Evolutionary conservation across 2,329 filamentous ascomycete genomes (phyloP), one percentile per base, ranked within the genome.

Genomic region (Westerdykella ornata): DNA sequence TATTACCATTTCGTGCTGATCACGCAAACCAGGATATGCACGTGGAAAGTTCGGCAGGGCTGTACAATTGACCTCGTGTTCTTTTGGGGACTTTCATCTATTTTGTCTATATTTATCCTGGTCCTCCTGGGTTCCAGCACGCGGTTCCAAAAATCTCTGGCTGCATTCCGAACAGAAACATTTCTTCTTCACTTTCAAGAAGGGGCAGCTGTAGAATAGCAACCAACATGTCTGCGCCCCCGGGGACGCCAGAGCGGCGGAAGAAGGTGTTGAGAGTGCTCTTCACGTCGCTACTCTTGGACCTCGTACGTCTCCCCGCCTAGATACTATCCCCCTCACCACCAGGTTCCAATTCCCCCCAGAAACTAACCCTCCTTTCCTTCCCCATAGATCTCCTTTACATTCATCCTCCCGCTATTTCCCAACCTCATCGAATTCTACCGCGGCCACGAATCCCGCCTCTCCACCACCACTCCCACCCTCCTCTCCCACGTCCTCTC

Each of bases 351-450:
- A 26, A 26, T 26, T 26, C 8, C 8, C 7, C 12, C 7, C 22
- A 7, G 16, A 15, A 33, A 18, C 34, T 19, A 12, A n/a, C 18
- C 16, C 4, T n/a, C 11, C 6, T n/a, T 17, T 4, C 22, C 8
- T 9, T 26, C 20, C 13, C 19, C 15, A 22, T 49, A 96, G 90
- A 87, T 97, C 59, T 96, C 90, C 42, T 98, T 98, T 67, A 98
- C 92, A 20, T 96, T 98, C 64, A 97, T 97, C 62, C 82, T 98
- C 7, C 92, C 92, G 0, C 80, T 98, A 28, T 98, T 97, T 64
- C 92, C 89, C 6, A 89, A 88, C 44, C 83, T 98, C 34, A 84
- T 97, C 67, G 85, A 94, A 57, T 97, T 96, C 77, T 98, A 97
- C 72, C 86, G 88, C 68, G 82, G 87, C 62, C 80, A 82, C 67